Conservation (phyloP, 208 protist genomes). For the Wallacemonas rigidus region DNA sequence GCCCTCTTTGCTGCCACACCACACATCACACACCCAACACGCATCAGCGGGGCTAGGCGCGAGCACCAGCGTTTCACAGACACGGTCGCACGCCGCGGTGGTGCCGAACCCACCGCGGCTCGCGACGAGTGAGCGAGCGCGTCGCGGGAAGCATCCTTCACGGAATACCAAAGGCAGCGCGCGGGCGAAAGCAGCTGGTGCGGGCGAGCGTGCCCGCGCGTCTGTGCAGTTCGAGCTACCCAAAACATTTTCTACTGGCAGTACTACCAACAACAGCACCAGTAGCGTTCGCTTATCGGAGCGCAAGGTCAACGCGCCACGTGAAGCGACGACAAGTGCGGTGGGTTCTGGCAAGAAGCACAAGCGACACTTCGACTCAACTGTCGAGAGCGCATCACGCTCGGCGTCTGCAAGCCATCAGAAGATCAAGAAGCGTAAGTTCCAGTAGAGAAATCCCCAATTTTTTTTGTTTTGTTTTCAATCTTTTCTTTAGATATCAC, state of each 20-base stretch:
- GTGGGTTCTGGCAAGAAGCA: neutral
- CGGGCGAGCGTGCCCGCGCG: neutral
- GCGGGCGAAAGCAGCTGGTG: neutral
- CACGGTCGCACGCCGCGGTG: neutral
- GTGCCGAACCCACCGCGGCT: conserved; percentile 7
- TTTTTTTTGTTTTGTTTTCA: conserved; percentile 13
- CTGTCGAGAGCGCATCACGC: neutral
- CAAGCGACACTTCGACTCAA: neutral
- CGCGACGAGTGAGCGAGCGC: conserved; percentile 8
- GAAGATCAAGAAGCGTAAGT: conserved; percentile 15
- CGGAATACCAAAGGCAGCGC: neutral
- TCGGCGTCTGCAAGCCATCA: neutral
- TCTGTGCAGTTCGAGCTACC: conserved; percentile 18
- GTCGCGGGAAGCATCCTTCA: neutral
- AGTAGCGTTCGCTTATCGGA: conserved; percentile 3
- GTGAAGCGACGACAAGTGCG: neutral
- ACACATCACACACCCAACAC: neutral
- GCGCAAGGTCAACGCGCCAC: neutral
- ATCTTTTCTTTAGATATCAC: conserved; percentile 6
- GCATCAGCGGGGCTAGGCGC: neutral
- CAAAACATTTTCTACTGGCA: neutral
- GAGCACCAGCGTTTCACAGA: neutral
- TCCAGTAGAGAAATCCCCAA: neutral
- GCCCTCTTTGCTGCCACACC: conserved; percentile 7
- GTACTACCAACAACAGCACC: no score